Evolutionary conservation across 169 alveolate species (phyloP), one percentile per base, ranked within the genome.

Genomic region (Cardiosporidium cionae): DNA sequence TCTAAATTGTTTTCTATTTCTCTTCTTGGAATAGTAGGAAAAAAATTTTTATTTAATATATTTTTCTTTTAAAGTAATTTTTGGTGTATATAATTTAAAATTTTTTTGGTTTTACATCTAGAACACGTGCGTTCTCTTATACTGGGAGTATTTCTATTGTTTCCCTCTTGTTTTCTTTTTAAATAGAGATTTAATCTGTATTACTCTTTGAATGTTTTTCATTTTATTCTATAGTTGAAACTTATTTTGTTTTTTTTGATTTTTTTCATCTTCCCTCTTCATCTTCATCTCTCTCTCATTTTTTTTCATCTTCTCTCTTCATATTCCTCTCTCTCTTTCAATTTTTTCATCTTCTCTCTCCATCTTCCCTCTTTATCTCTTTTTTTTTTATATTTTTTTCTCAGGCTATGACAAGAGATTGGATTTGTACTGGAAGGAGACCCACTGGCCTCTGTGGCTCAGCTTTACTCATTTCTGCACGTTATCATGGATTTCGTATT

Each of bases 361-460:
- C 16, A 4, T 27, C 52, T 7, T 52, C n/a, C 34, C 70, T 27
- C 34, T 3, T 65, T 65, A 2, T 65, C 29, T 3, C 3, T 7
- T 29, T 29, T 27, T 7, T 16, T 7, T 65, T 9, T 65, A 52
- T 16, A 9, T 7, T 2, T 58, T 65, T 31, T 58, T 65, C 72
- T 37, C 66, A 76, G 87, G 98, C 91, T 54, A 90, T 97, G 98
- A 90, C 91, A 74, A 82, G 98, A 36, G 99, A 96, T 82, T 97
- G 99, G 99, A 93, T 97, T 27, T 74, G 89, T 74, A 93, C 98
- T 5, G 99, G 99, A 6, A 89, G 99, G 76, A 89, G 99, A 72
- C 99, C 99, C 0, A 89, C 96, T 32, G 99, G 99, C 25, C 89
- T 97, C 33, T 96, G 99, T 83, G 99, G 99, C n/a, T 99, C 99